Evolutionary conservation across 768 basidiomycete genomes (phyloP).

Genomic region (Tephrocybe sp.): DNA sequence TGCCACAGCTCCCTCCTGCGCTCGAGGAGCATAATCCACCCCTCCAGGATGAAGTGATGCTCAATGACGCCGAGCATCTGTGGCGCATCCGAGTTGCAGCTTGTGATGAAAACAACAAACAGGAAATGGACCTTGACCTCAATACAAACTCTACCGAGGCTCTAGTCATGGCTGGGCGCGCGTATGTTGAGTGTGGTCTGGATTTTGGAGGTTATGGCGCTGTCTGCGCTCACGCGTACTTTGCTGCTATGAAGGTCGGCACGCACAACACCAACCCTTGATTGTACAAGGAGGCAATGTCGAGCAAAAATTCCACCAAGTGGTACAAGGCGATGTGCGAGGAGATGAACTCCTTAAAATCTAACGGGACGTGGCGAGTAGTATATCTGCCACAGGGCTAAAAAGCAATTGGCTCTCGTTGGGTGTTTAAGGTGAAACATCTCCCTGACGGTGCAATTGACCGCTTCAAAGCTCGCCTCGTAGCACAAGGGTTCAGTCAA

Average conservation of each 20-base stretch:
- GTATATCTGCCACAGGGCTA: constrained; percentile 30
- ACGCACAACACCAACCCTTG: not conserved
- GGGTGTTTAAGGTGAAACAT: constrained; percentile 42
- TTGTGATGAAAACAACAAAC: too few species aligned
- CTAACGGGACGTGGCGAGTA: constrained; percentile 33
- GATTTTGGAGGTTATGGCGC: not conserved
- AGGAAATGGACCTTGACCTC: constrained; percentile 1
- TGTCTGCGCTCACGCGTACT: not conserved
- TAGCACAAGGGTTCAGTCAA: constrained; percentile 39
- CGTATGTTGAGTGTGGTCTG: not conserved
- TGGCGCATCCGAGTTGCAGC: too few species aligned
- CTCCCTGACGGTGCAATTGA: constrained; percentile 36
- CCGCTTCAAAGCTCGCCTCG: constrained; percentile 39
- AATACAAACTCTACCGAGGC: not conserved
- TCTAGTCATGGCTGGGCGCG: not conserved
- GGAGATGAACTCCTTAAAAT: constrained; percentile 23
- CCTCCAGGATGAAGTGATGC: too few species aligned
- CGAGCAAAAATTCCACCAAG: constrained; percentile 14
- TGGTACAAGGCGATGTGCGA: constrained; percentile 27
- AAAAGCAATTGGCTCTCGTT: constrained; percentile 32
- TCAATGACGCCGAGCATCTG: too few species aligned
- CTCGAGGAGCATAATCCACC: too few species aligned
- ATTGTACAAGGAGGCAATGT: constrained; percentile 20
- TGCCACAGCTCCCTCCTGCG: too few species aligned
- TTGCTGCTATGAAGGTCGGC: not conserved